Evolutionary conservation across 2,329 filamentous ascomycete species (phyloP), one percentile per base, ranked within the genome.

Genomic region (Fusarium sp.): DNA sequence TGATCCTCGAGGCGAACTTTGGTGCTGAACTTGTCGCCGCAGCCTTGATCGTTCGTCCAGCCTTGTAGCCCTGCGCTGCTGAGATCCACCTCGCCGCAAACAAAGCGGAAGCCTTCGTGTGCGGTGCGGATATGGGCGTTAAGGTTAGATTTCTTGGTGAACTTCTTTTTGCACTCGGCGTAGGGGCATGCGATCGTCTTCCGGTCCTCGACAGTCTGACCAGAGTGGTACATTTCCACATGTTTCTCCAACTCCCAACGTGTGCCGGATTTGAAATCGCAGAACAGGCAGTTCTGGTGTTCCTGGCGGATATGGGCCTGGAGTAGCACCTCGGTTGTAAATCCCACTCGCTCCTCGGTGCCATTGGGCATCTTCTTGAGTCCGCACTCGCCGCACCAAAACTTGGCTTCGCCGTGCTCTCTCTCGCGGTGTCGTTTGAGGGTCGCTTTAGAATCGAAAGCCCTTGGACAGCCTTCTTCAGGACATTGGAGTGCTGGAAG

Each of bases 1-100:
- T 98, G 96, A 74, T 96, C 93, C 81, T 96, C 93, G 0, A 98
- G 87, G 34, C 91, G 91, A 20, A 90, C 88, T 81, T 97, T 98
- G 70, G 92, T 93, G 67, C 90, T 89, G 78, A 97, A 96, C 38
- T 89, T 88, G 70, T 91, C 89, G 3, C 92, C 93, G 79, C 96
- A 98, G 18, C 92, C 93, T 60, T 91, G 87, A 11, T 87, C 83
- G 24, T 87, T 88, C 66, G 89, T 85, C 93, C 94, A 97, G 7
- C 82, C 85, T 11, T 84, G 82, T 2, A 96, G 83, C 52, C 90
- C 90, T 9, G 85, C 85, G 6, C 83, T 80, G 10, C 84, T 85
- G 2, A 95, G 84, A 74, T 93, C 90, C 13, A 91, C 88, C 57
- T 91, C 84, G 18, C 94, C 94, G 78, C 96, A 98, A n/a, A 94